Base-by-base conservation (phyloP, 2,329 filamentous ascomycete species). In the Plectosphaerella plurivora region DNA sequence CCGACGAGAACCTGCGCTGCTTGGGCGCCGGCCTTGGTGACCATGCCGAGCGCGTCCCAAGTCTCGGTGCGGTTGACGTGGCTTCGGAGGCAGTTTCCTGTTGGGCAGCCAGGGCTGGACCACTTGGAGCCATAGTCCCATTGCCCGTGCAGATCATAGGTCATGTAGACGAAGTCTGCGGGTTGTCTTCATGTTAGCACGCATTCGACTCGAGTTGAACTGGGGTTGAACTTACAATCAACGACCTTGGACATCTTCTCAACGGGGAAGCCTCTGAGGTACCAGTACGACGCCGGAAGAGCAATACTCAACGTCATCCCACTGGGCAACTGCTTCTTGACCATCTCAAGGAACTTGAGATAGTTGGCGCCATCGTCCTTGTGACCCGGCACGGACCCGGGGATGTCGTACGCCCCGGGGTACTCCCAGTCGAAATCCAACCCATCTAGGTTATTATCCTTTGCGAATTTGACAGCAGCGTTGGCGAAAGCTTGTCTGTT, bases 61-160 rank as follows among this genome's bases (percentile, higher is more conserved):
- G 67, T 70, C 50, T 74, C 69, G 2, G 71, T 74, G 44, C 62
- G 50, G 59, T 74, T 74, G 54, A 73, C 59, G 53, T 72, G 69
- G 0, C 61, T 65, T 1, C 68, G 66, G 1, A 74, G 61, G 46
- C 72, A 68, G 56, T 65, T 64, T 2, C 65, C 65, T 7, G 11
- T 51, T 2, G 59, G 54, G 48, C 65, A 68, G 16, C 62, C 60
- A 1, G 60, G 55, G 45, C 45, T 59, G 14, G 62, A 54, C 45
- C 57, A 62, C 9, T 58, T 47, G 49, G 65, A 68, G 0, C 58
- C 59, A 1, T 60, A 59, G n/a, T 68, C 66, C 51, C 50, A 49
- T 16, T 53, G 54, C 5, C 68, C 67, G n/a, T 69, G 66, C 0
- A 69, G 51, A 45, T 70, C 66, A 14, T 69, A 70, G 3, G 66